Evolutionary conservation across 2,329 filamentous ascomycete species (phyloP).

Genomic region (Colletotrichum camelliae): DNA sequence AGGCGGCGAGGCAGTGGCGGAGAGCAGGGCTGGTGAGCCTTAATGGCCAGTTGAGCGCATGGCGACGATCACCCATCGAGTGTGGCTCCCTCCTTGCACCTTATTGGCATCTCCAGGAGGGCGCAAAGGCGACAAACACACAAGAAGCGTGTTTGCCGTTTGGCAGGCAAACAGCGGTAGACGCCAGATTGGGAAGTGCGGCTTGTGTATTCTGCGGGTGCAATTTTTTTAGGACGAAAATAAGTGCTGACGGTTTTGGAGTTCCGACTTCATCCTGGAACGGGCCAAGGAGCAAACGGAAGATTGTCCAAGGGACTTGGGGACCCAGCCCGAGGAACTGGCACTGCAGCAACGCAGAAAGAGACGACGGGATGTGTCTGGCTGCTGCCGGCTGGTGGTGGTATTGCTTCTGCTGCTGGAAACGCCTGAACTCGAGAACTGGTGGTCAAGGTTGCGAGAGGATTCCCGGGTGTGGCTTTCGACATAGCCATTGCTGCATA

Average conservation of each 20-base stretch:
- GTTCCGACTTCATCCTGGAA: neutral
- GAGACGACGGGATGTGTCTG: neutral
- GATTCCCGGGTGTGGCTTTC: neutral
- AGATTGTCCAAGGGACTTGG: neutral
- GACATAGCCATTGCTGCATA: neutral
- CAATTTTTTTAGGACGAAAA: neutral
- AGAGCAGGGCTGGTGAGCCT: neutral
- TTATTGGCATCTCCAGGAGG: neutral
- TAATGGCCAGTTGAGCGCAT: neutral
- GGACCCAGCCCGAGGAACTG: neutral
- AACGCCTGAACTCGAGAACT: neutral
- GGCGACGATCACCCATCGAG: slow-evolving; percentile 1
- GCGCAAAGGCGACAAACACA: neutral
- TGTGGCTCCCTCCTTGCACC: neutral
- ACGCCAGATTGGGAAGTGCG: neutral
- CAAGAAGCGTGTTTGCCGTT: neutral
- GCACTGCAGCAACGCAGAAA: neutral
- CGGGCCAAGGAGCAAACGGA: neutral
- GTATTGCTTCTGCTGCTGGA: neutral
- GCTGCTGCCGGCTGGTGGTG: neutral
- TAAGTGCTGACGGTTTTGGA: slow-evolving; percentile 10
- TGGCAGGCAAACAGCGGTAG: neutral
- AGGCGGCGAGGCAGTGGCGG: neutral
- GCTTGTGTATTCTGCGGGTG: neutral
- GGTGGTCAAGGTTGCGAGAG: neutral